phyloP scores from a whole-genome alignment of 257 asterid genomes.

The Lycium barbarum region DNA sequence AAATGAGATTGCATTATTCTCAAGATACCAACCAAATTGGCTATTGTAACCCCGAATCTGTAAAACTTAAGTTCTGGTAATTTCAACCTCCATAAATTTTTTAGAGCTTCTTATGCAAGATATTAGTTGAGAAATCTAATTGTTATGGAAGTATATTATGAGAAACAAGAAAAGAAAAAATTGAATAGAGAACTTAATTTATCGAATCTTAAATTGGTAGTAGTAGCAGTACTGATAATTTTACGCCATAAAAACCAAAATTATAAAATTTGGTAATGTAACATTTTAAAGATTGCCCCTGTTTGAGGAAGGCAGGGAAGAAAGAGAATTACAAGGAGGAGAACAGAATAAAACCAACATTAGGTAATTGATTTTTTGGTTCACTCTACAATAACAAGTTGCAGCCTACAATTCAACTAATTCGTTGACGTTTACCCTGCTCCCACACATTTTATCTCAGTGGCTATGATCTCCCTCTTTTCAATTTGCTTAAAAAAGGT shows the following conservation, averaged over 20 bases:
- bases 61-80: slow-evolving; percentile 3
- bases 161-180: background rate
- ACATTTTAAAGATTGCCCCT: background rate
- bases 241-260: background rate
- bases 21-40: background rate
- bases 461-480: too few relatives aligned
- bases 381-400: too few relatives aligned
- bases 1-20: slow-evolving; percentile 4
- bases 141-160: background rate
- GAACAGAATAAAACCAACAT: background rate
- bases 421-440: background rate
- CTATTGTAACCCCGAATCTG: background rate
- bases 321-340: background rate
- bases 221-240: background rate
- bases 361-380: background rate
- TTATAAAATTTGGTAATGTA: background rate
- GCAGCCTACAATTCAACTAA: background rate
- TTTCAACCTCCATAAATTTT: background rate
- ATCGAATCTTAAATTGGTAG: too few relatives aligned
- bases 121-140: background rate
- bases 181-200: background rate
- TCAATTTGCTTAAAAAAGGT: too few relatives aligned
- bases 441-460: background rate
- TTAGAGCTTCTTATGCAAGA: background rate
- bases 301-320: background rate